Evolutionary conservation across 2,329 filamentous ascomycete genomes (phyloP).

Genomic region (Trichoderma citrinoviride): DNA sequence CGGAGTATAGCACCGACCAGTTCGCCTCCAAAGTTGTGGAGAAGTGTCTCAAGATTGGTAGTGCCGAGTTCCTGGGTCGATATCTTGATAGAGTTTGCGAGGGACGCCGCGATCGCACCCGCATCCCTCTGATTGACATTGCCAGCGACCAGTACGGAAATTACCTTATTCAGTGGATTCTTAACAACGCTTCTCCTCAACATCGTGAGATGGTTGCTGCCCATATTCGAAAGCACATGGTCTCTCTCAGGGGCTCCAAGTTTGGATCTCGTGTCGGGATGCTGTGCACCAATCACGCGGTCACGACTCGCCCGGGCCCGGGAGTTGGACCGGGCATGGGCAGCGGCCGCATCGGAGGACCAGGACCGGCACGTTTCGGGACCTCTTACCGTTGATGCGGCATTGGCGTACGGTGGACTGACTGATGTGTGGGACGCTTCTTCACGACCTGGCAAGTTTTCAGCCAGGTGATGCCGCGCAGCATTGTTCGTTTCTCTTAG

Average conservation of each 20-base stretch:
- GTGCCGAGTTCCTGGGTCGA: conserved; percentile 81
- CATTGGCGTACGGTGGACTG: conserved; percentile 13
- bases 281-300: conserved; percentile 94
- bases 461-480: background rate
- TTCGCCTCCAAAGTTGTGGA: conserved; percentile 99
- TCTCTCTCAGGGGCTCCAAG: conserved; percentile 95
- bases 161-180: conserved; percentile 95
- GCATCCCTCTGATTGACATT: conserved; percentile 96
- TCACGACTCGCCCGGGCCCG: conserved; percentile 83
- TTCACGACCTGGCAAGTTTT: conserved; percentile 1
- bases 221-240: conserved; percentile 99
- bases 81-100: conserved; percentile 95
- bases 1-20: conserved; percentile 98
- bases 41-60: conserved; percentile 97
- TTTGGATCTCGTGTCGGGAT: conserved; percentile 98
- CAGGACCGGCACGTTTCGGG: conserved; percentile 54
- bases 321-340: conserved; percentile 67
- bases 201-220: conserved; percentile 90
- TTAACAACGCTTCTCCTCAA: conserved; percentile 81
- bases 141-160: conserved; percentile 98
- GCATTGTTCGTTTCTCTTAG: conserved; percentile 5
- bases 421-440: conserved; percentile 23
- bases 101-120: conserved; percentile 82
- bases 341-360: conserved; percentile 53
- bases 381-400: conserved; percentile 54